A percentile compares a stretch with the other conserved stretches of the same genome.
Conservation (phyloP, 768 basidiomycete genomes). For the Pisolithus albus region DNA sequence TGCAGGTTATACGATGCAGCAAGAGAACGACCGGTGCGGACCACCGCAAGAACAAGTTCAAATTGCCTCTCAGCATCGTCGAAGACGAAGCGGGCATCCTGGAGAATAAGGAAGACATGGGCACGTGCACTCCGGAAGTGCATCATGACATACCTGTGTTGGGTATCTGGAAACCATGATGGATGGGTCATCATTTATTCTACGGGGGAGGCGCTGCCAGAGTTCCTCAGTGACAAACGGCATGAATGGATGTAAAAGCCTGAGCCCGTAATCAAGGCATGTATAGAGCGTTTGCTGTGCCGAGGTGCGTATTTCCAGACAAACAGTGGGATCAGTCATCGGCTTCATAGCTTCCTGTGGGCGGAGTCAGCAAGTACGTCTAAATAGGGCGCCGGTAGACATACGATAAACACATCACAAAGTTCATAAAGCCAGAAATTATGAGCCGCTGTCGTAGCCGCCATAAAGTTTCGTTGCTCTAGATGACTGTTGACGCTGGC, state of each 20-base stretch:
- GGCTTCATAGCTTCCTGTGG: constrained; percentile 96
- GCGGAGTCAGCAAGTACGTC: neutral
- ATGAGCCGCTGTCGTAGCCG: constrained; percentile 75
- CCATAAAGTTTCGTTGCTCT: constrained; percentile 84
- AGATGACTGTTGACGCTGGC: constrained; percentile 70
- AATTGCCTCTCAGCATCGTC: constrained; percentile 77
- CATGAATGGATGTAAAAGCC: constrained; percentile 96
- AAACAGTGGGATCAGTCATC: constrained; percentile 78
- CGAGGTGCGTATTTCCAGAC: constrained; percentile 58
- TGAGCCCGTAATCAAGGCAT: constrained; percentile 85
- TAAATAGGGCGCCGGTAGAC: constrained; percentile 22
- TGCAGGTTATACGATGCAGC: constrained; percentile 88
- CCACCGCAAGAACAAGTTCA: constrained; percentile 72
- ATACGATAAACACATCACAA: constrained; percentile 97
- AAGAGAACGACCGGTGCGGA: constrained; percentile 77
- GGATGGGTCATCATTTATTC: constrained; percentile 73
- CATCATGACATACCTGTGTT: constrained; percentile 48
- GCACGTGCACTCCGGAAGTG: neutral
- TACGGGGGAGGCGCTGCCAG: constrained; percentile 91
- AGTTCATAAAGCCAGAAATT: constrained; percentile 98
- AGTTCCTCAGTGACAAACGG: constrained; percentile 98
- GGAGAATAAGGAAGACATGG: constrained; percentile 1
- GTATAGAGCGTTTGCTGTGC: constrained; percentile 96
- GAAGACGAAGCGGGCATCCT: constrained; percentile 60
- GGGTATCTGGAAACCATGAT: constrained; percentile 91